Conservation (phyloP, 192 early-diverging fungal genomes). For the Gamsiella multidivaricata region DNA sequence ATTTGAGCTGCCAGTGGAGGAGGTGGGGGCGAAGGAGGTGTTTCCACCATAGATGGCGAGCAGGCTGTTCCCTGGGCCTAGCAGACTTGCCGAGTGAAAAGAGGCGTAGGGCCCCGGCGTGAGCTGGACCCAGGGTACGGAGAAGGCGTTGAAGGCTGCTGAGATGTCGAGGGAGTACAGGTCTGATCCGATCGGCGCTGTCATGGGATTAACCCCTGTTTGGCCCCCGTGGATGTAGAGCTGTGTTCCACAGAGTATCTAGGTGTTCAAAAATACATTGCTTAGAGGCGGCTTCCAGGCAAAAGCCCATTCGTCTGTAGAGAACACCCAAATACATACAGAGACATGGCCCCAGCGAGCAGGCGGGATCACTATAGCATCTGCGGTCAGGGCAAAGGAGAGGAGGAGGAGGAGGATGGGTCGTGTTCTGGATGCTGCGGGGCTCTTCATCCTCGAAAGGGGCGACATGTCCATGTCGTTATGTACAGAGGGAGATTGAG, state of each 20-base stretch:
- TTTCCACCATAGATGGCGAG: slow-evolving; percentile 49
- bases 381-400: neutral
- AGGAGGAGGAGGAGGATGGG: neutral
- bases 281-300: too few relatives aligned
- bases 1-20: slow-evolving; percentile 2
- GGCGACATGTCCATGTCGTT: too few relatives aligned
- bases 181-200: slow-evolving; percentile 44
- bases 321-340: too few relatives aligned
- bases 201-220: slow-evolving; percentile 39
- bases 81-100: slow-evolving; percentile 26
- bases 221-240: slow-evolving; percentile 44
- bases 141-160: slow-evolving; percentile 32
- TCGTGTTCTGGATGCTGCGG: slow-evolving; percentile 1
- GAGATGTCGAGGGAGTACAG: slow-evolving; percentile 46
- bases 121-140: slow-evolving; percentile 43
- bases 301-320: neutral
- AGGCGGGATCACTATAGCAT: slow-evolving; percentile 31
- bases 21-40: slow-evolving; percentile 21
- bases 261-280: neutral
- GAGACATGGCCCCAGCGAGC: slow-evolving; percentile 47
- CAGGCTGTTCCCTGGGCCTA: slow-evolving; percentile 22
- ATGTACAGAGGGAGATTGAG: too few relatives aligned
- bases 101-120: slow-evolving; percentile 42
- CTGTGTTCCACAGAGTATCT: slow-evolving; percentile 38
- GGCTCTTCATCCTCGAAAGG: too few relatives aligned